Evolutionary conservation across 768 basidiomycete species (phyloP).

Genomic region (Russula vinacea): DNA sequence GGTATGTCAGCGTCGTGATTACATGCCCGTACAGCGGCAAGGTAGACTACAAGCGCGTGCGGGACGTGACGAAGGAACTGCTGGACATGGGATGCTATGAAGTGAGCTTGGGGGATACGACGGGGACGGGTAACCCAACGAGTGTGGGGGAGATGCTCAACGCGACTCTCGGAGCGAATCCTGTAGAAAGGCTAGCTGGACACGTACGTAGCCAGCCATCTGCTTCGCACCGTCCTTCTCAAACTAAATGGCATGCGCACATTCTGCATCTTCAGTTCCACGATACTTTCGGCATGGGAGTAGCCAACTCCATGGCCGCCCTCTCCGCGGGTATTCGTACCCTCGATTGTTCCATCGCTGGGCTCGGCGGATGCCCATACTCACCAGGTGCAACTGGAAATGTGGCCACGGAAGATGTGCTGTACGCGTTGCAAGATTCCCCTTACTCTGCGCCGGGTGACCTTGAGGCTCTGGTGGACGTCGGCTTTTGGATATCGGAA

Average conservation of each 20-base stretch:
- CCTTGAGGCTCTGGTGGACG: constrained; percentile 64
- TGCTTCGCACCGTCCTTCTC: background rate
- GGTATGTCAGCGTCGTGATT: constrained; percentile 82
- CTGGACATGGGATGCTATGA: constrained; percentile 93
- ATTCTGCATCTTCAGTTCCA: constrained; percentile 61
- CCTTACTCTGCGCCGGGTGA: constrained; percentile 58
- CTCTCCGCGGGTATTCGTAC: constrained; percentile 73
- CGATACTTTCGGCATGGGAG: constrained; percentile 83
- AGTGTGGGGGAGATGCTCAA: constrained; percentile 66
- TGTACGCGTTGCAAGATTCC: constrained; percentile 74
- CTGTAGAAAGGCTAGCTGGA: constrained; percentile 67
- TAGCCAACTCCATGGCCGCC: constrained; percentile 71
- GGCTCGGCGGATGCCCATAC: constrained; percentile 93
- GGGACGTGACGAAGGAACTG: constrained; percentile 66
- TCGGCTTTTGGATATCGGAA: constrained; percentile 81
- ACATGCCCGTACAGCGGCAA: constrained; percentile 84
- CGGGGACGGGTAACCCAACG: constrained; percentile 76
- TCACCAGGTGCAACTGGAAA: constrained; percentile 96
- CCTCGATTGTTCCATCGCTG: constrained; percentile 80
- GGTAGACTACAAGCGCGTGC: constrained; percentile 60
- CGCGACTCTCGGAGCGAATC: constrained; percentile 59
- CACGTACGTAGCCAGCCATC: constrained; percentile 48
- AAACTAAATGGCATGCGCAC: background rate
- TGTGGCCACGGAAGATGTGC: constrained; percentile 88
- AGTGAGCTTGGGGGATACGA: constrained; percentile 88